Evolutionary conservation across 331 rosid genomes (phyloP), one percentile per base, ranked within the genome.

Genomic region (Dryas integrifolia): DNA sequence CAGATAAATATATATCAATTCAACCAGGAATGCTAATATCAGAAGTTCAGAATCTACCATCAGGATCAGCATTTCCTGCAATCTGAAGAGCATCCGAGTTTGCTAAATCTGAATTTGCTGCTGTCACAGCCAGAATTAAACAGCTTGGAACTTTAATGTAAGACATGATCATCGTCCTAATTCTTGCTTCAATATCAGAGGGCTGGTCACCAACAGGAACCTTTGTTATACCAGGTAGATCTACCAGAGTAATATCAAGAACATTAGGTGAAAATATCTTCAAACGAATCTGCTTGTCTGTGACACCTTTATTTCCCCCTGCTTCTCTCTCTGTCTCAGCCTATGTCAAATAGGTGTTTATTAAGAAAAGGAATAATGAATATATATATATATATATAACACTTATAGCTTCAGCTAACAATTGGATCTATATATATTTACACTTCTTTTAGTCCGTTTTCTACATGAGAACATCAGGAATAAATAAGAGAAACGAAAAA

Each of bases 151-250:
- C 67, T 86, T 92, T 92, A 69, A 95, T 95, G 77, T 89, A 95
- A 13, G 97, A 92, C 96, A 89, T 89, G 77, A 95, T 95, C 99
- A 95, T 95, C 26, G 99, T 89, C 74, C 99, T 81, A 57, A 95
- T 95, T 45, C 86, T 88, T 40, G 92, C 88, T 84, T 95, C 99
- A 26, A 95, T 95, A 68, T 95, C 97, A 70, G 97, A 83, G 48
- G 97, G 99, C 81, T 95, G 99, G 71, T 95, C 99, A 74, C 97
- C 99, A 67, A 95, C 99, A 12, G 99, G 99, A 82, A 95, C 99
- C 87, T 95, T 95, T 0, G 99, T 95, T 79, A 95, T 83, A 21
- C 99, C 99, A 40, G 99, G 99, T 9, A 95, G 90, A 88, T 95
- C 99, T 48, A 95, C 99, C 24, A 95, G 90, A 9, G 99, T 95